phyloP scores from a whole-genome alignment of 768 basidiomycete genomes.

The Boletus tylopilopsis region DNA sequence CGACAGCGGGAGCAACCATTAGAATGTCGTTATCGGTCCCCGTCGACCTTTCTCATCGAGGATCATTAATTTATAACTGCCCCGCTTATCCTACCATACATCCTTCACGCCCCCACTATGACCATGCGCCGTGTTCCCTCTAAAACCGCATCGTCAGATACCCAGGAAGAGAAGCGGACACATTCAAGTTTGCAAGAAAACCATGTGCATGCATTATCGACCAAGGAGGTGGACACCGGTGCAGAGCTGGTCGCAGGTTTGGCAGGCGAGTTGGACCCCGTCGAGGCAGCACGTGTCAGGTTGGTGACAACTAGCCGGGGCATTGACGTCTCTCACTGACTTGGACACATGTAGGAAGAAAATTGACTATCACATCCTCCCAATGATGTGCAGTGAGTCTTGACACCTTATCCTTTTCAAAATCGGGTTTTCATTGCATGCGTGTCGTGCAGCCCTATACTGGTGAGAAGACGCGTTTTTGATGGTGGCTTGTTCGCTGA shows the following conservation, averaged over 20 bases:
- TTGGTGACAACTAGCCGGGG: slow-evolving; percentile 14
- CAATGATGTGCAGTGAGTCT: slow-evolving; percentile 67
- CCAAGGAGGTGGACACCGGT: slow-evolving; percentile 56
- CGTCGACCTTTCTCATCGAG: no score
- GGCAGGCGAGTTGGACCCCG: slow-evolving; percentile 43
- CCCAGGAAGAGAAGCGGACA: slow-evolving; percentile 7
- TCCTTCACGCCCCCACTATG: background rate
- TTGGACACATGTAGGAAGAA: slow-evolving; percentile 39
- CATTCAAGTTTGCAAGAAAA: background rate
- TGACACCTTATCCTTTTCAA: background rate
- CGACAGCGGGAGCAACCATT: background rate
- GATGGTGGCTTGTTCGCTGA: background rate
- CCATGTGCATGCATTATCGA: slow-evolving; percentile 30
- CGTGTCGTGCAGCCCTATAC: slow-evolving; percentile 43
- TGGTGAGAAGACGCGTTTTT: slow-evolving; percentile 34
- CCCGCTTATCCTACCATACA: background rate
- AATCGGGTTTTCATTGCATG: background rate
- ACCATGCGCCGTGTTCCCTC: slow-evolving; percentile 5
- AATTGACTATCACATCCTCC: slow-evolving; percentile 65
- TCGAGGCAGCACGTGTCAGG: slow-evolving; percentile 51
- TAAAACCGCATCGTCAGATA: slow-evolving; percentile 9
- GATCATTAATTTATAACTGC: slow-evolving; percentile 5
- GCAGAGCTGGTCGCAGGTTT: slow-evolving; percentile 52
- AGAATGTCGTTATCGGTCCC: no score
- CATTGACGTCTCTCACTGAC: background rate